Base-by-base conservation (phyloP, 257 asterid species). In the Forsythia suspensa region DNA sequence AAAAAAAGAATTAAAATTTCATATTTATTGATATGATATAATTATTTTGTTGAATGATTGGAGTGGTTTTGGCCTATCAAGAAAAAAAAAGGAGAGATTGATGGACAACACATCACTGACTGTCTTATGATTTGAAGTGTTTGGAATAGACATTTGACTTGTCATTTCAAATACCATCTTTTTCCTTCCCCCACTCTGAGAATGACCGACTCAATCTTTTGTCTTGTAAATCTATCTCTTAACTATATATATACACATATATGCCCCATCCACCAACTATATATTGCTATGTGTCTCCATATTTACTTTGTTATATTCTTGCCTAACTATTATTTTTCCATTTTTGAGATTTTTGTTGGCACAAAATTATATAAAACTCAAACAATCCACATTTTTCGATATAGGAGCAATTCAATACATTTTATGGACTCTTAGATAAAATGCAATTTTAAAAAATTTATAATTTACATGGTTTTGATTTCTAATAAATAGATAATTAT, bases 31-130 rank as follows among this genome's bases (percentile, higher is more conserved):
- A 55, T 6, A 18, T 2, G 8, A 16, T n/a, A 18, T 5, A 18
- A 57, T 43, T 5, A 0, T 24, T 21, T 5, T 10, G 38, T 11
- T 63, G 70, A 63, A 63, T 63, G 70, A 63, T 63, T 63, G 70
- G 70, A 63, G 38, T 24, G 5, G 75, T 36, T 77, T 83, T 81
- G 70, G 78, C 77, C 74, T 73, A 63, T 6, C 24, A 16, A 24
- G 1, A 39, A 57, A 57, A 1, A 34, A 21, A 24, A 43, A 42
- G 1, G 66, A 76, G 81, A 81, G 46, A 71, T 70, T 77, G 90
- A 91, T 91, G 85, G 94, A 91, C 95, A 84, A 86, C 90, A 89
- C 95, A 83, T 84, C 84, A 86, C 87, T 89, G 92, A 79, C 82
- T 85, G 90, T 92, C 93, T 86, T 86, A 88, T 89, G 92, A 89